Evolutionary conservation across 805 yeast genomes (phyloP), one percentile per base, ranked within the genome.

Genomic region (Hanseniaspora lachancei): DNA sequence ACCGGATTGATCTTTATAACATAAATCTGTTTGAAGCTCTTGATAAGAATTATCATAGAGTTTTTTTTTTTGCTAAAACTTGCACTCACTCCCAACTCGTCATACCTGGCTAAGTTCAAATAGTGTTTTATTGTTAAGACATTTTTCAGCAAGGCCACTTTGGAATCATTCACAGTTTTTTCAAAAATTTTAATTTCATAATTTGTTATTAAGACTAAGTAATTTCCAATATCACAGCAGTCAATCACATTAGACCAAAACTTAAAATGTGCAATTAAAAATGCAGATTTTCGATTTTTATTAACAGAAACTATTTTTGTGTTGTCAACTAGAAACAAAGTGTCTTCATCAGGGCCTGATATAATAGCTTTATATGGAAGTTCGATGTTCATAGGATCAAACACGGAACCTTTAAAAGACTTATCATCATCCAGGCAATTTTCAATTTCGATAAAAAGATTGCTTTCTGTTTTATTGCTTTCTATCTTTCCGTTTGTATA

Each of bases 181-280:
- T 27, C 47, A 38, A 29, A 35, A n/a, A 53, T 21, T 53, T 38
- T 46, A 3, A 53, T 13, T 39, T 53, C 56, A 12, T 46, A 20
- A 15, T 44, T 53, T 46, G 56, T 53, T 2, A 53, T 8, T 9
- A 53, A 3, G 1, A 53, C 21, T 1, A 20, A 16, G n/a, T 24
- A 46, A 2, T 39, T 29, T 3, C 7, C 10, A 18, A 15, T 15
- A 29, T 53, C 56, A 39, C n/a, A 18, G 12, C 56, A 46, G 13
- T 36, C 16, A 6, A 53, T 35, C n/a, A 53, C n/a, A 10, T 23
- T 53, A 10, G 56, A 53, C 56, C 56, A 53, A 46, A 53, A 53
- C 21, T 53, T 53, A 20, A 46, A 43, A 18, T 53, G 48, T 3
- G 56, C 21, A 2, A 53, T 46, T 32, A 53, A 32, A 3, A 46